phyloP scores from a whole-genome alignment of 768 basidiomycete genomes.

The Pisolithus orientalis region DNA sequence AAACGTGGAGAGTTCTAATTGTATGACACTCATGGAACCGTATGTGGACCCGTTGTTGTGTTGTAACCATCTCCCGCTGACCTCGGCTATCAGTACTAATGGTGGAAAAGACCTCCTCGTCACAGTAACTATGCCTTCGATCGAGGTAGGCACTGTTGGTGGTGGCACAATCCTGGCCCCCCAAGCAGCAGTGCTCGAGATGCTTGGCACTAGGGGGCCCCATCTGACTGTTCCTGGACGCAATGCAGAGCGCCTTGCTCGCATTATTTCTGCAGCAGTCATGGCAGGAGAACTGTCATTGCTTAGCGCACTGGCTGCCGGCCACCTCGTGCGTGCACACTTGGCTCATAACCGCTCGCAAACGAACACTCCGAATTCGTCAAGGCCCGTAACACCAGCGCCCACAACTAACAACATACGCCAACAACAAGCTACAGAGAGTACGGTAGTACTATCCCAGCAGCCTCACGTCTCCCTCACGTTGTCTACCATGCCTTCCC shows the following conservation, averaged over 20 bases:
- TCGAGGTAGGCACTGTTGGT: slow-evolving; percentile 97
- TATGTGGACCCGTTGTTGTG: slow-evolving; percentile 34
- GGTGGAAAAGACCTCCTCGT: slow-evolving; percentile 86
- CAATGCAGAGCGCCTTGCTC: slow-evolving; percentile 85
- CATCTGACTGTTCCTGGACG: slow-evolving; percentile 81
- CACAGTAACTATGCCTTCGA: slow-evolving; percentile 94
- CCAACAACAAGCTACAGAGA: slow-evolving; percentile 13
- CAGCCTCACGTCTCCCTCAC: slow-evolving; percentile 19
- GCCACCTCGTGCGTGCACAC: slow-evolving; percentile 91
- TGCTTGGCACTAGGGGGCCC: slow-evolving; percentile 90
- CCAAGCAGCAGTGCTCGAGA: slow-evolving; percentile 84
- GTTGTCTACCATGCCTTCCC: slow-evolving; percentile 31
- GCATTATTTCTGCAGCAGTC: slow-evolving; percentile 85
- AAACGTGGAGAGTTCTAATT: slow-evolving; percentile 97
- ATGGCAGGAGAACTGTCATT: slow-evolving; percentile 97
- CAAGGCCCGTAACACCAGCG: slow-evolving; percentile 58
- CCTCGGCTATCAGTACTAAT: slow-evolving; percentile 53
- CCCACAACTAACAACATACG: slow-evolving; percentile 17
- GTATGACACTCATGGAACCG: slow-evolving; percentile 99
- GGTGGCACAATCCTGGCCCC: slow-evolving; percentile 92
- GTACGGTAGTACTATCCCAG: slow-evolving; percentile 1
- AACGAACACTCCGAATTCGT: slow-evolving; percentile 67
- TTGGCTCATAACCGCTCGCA: slow-evolving; percentile 87
- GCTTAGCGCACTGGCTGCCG: slow-evolving; percentile 88
- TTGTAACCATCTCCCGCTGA: slow-evolving; percentile 1